Base-by-base conservation (phyloP, 805 yeast genomes). In the Kodamaea restingae region DNA sequence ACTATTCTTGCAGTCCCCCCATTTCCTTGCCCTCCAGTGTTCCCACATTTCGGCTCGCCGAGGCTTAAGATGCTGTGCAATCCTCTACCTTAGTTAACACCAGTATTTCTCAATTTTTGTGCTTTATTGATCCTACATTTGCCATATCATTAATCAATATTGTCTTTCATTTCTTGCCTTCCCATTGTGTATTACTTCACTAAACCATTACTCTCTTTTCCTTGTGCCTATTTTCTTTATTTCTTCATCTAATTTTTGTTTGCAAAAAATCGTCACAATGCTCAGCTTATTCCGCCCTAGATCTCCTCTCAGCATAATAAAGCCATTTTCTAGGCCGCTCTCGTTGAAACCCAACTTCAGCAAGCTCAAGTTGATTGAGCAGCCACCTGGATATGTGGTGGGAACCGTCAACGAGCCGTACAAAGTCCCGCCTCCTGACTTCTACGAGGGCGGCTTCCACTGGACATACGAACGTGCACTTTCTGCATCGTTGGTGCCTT, bases 401-500 rank as follows among this genome's bases (percentile, higher is more conserved):
- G 98, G 97, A n/a, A 80, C 90, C 5, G 95, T 90, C 35, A 93
- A 91, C 62, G 98, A 93, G 46, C 88, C 98, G 11, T 84, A 73
- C 53, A 65, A 68, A 24, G 67, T 78, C 11, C 97, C 97, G 28
- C 61, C 70, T 29, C 59, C 80, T 4, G 70, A 76, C 54, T 76
- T 71, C 48, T 55, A 70, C 36, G 90, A 88, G 55, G 97, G 98
- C 35, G 84, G 95, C 17, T 75, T 78, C 60, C 98, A 90, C 70
- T 91, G 98, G 98, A 70, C 85, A n/a, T 80, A 81, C 52, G 98
- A 91, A 71, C 78, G 86, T 50, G 54, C 77, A 4, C 65, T 88
- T 25, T 73, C 95, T 3, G 60, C 82, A 12, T 78, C 81, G 8
- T 67, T 90, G 59, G 73, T 88, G 17, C 98, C 98, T 22, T 67